These are phyloP conservation scores for Zygoascus bituminiphila DNA, from an alignment of 805 yeast genomes.

Conservation along the genomic window DNA sequence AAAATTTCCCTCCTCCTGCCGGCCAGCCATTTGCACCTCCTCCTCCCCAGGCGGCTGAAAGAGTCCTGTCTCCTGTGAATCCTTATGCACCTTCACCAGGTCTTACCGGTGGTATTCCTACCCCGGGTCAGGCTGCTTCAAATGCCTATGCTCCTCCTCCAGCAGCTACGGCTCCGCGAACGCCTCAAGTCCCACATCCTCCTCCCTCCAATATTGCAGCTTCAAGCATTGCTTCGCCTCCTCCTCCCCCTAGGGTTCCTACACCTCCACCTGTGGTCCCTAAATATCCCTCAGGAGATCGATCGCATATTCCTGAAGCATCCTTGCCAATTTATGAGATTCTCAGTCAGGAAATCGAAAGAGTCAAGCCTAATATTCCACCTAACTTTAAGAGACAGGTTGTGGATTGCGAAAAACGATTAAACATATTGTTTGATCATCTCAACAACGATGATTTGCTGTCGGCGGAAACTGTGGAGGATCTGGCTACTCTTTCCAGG, in stretches of 20 bases:
- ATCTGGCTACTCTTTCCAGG: conserved; percentile 43
- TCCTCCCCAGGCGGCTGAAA: background rate
- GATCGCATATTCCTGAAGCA: conserved; percentile 54
- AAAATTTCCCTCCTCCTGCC: conserved; percentile 20
- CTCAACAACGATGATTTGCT: conserved; percentile 65
- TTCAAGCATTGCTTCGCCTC: conserved; percentile 22
- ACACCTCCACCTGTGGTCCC: conserved; percentile 21
- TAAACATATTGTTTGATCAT: conserved; percentile 66
- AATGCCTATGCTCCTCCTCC: conserved; percentile 14
- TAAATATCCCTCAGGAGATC: conserved; percentile 52
- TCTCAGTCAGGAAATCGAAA: conserved; percentile 46
- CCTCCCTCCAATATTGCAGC: conserved; percentile 12
- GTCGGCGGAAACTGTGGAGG: conserved; percentile 45
- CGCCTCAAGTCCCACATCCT: conserved; percentile 8
- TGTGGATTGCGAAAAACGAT: conserved; percentile 73
- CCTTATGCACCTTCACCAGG: conserved; percentile 16
- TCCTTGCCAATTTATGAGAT: conserved; percentile 51
- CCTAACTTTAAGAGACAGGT: conserved; percentile 65
- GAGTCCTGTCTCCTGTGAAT: conserved; percentile 14
- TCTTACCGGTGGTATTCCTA: conserved; percentile 10
- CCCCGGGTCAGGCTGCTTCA: conserved; percentile 5
- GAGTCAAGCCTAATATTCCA: conserved; percentile 67
- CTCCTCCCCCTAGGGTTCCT: conserved; percentile 20
- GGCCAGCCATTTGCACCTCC: conserved; percentile 11
- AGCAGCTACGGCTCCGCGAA: conserved; percentile 9